Evolutionary conservation across 2,329 filamentous ascomycete species (phyloP), one percentile per base, ranked within the genome.

Genomic region (Metarhizium brunneum): DNA sequence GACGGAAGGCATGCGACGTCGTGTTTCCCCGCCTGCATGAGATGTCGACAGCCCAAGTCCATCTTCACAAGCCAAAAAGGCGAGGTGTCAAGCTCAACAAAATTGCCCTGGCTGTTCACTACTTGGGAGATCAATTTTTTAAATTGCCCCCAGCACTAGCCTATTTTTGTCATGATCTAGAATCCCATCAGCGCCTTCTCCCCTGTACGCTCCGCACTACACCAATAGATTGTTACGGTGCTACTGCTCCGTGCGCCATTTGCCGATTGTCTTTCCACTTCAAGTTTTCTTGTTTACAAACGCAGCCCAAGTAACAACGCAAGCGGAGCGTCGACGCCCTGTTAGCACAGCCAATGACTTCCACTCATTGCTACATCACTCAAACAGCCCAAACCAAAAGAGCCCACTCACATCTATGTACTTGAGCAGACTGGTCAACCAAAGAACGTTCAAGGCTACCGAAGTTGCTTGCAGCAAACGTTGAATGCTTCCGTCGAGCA

Each of bases 11-110:
- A 25, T 25, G 25, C 25, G 25, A 25, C 25, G 25, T 4, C 25
- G 25, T 25, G 25, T 25, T 25, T 25, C 25, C 25, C 25, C 25
- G 25, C 25, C 25, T 25, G 25, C 25, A 25, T 25, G 25, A 25
- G 25, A 25, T 25, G 25, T 25, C 25, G 25, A 25, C 25, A 25
- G 25, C 25, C 25, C 25, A 10, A 40, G 11, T n/a, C 49, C 49
- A 40, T 51, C 35, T 38, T 51, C 32, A 51, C 49, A 51, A 40
- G 49, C 49, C 49, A 51, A 51, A 38, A 51, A 42, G 25, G 25
- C 25, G 25, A 25, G 25, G 25, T 25, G 25, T 25, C 25, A 25
- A 25, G 4, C 25, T 47, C 43, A 47, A 47, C 43, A 20, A 47
- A 25, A 20, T 11, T 10, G 18, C 43, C 43, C 43, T 47, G n/a